Percentiles rank a stretch among this genome's conserved stretches.
phyloP scores from a whole-genome alignment of 228 moss, liverwort and hornwort species.

The Sphagnum magellanicum region DNA sequence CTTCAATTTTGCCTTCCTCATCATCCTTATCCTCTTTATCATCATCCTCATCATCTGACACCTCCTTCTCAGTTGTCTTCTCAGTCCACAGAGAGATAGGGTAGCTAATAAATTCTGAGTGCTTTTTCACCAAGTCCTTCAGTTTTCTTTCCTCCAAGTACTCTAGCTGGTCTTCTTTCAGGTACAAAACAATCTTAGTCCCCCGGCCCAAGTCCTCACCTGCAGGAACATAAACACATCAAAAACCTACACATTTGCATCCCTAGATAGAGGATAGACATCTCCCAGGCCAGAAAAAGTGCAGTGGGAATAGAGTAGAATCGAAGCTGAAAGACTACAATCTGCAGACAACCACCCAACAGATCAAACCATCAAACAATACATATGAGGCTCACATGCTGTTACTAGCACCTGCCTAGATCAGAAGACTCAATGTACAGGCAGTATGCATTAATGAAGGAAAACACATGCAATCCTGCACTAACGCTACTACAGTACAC shows the following conservation, averaged over 20 bases:
- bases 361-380: too few species aligned
- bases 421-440: too few species aligned
- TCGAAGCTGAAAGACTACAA: too few species aligned
- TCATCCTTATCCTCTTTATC: conserved; percentile 3
- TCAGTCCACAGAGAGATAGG: conserved; percentile 18
- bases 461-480: too few species aligned
- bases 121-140: conserved; percentile 15
- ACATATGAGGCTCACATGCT: too few species aligned
- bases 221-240: neutral
- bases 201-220: conserved; percentile 15
- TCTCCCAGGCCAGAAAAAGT: neutral
- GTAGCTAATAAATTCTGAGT: conserved; percentile 18
- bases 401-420: too few species aligned
- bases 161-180: conserved; percentile 16
- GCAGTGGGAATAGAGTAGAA: too few species aligned
- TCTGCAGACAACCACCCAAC: too few species aligned
- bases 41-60: conserved; percentile 18
- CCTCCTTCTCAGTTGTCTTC: conserved; percentile 15
- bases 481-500: neutral
- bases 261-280: neutral
- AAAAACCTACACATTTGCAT: too few species aligned
- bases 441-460: too few species aligned
- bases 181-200: conserved; percentile 11
- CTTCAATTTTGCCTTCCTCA: conserved; percentile 8
- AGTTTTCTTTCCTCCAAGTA: conserved; percentile 14